These are phyloP conservation scores for Cubamyces lactineus DNA, from an alignment of 768 basidiomycete species.

Conservation along the genomic window DNA sequence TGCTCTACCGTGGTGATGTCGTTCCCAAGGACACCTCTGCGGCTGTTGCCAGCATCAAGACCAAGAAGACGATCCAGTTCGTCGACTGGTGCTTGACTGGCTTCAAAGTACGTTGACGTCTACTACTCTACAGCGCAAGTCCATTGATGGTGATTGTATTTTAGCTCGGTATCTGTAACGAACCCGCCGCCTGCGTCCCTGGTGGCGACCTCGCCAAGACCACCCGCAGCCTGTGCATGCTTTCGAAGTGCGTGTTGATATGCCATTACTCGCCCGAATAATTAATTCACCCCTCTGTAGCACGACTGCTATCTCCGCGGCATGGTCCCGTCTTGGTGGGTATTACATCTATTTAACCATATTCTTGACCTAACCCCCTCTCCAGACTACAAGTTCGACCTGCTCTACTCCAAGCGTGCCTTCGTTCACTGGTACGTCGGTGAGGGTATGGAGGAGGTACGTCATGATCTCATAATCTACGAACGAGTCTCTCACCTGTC, in stretches of 20 bases:
- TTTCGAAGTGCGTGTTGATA: constrained; percentile 70
- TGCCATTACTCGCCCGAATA: neutral
- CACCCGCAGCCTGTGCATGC: constrained; percentile 94
- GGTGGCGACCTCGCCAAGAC: constrained; percentile 95
- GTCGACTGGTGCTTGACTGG: constrained; percentile 99
- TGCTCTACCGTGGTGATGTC: constrained; percentile 95
- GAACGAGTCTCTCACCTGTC: constrained; percentile 20
- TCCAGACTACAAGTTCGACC: constrained; percentile 94
- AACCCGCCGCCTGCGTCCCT: constrained; percentile 89
- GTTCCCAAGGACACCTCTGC: constrained; percentile 95
- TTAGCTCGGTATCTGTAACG: constrained; percentile 95
- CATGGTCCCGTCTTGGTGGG: constrained; percentile 86
- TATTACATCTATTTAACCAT: neutral
- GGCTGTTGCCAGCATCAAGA: constrained; percentile 93
- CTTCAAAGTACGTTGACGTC: constrained; percentile 64
- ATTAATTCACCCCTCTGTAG: constrained; percentile 39
- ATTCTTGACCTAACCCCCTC: neutral
- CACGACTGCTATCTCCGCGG: constrained; percentile 91
- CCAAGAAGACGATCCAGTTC: constrained; percentile 96
- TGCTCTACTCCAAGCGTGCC: constrained; percentile 95
- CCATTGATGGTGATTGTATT: constrained; percentile 29
- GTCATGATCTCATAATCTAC: constrained; percentile 5
- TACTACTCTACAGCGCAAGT: constrained; percentile 11
- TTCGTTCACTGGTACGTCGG: constrained; percentile 96
- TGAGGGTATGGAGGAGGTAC: constrained; percentile 97